Evolutionary conservation across 2,329 filamentous ascomycete species (phyloP).

Genomic region (Penicillium sp.): DNA sequence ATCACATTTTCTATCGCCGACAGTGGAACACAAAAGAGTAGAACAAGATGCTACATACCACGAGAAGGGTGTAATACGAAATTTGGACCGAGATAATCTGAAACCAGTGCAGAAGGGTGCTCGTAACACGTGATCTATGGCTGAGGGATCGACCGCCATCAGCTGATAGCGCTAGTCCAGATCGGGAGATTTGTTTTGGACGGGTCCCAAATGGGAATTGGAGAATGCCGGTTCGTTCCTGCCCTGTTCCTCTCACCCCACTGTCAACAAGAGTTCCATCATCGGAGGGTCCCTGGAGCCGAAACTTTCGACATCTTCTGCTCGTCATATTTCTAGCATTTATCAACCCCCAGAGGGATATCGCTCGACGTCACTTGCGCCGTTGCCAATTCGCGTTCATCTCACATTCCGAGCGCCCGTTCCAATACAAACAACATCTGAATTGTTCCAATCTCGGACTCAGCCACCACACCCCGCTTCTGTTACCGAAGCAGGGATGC

Average conservation of each 20-base stretch:
- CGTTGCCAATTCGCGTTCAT: conserved; percentile 5
- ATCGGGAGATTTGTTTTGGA: conserved; percentile 44
- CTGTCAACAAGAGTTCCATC: conserved; percentile 27
- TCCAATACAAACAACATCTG: conserved; percentile 1
- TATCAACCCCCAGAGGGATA: background rate
- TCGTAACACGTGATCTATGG: conserved; percentile 11
- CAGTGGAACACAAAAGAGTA: no score
- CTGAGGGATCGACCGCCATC: conserved; percentile 20
- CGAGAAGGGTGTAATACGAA: background rate
- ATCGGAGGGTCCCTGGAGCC: conserved; percentile 2
- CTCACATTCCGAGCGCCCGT: conserved; percentile 15
- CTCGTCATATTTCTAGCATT: background rate
- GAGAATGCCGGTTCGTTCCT: conserved; percentile 25
- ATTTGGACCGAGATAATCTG: background rate
- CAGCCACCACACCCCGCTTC: conserved; percentile 23
- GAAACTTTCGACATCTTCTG: background rate
- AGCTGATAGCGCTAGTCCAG: conserved; percentile 25
- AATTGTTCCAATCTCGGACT: conserved; percentile 4
- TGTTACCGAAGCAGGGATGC: conserved; percentile 41
- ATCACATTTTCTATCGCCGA: background rate
- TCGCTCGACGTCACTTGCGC: background rate
- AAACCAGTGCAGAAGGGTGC: background rate
- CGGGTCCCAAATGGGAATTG: conserved; percentile 17
- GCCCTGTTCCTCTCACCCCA: conserved; percentile 19
- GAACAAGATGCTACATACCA: background rate